Evolutionary conservation across 2,329 filamentous ascomycete species (phyloP).

Genomic region (Xylaria sp.): DNA sequence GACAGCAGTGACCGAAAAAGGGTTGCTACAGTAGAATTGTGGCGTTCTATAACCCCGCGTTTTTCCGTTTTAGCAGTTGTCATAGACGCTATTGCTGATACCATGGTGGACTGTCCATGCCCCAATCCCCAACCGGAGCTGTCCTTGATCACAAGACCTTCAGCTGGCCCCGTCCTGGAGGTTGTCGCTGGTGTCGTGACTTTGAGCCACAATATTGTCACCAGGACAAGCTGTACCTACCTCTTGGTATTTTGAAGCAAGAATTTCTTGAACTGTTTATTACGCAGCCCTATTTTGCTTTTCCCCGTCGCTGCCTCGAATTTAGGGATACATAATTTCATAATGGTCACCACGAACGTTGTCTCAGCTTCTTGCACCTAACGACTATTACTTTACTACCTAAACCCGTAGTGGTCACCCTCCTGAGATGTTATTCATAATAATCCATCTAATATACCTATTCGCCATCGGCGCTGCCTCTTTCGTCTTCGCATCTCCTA

Average conservation of each 20-base stretch:
- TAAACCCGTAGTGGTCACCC: constrained; percentile 10
- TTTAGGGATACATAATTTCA: constrained; percentile 4
- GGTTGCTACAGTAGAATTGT: not conserved
- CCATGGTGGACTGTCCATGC: not conserved
- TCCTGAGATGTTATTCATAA: constrained; percentile 31
- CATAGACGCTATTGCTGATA: constrained; percentile 2
- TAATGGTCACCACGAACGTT: constrained; percentile 20
- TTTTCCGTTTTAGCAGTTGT: constrained; percentile 25
- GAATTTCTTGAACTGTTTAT: not conserved
- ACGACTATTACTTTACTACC: constrained; percentile 10
- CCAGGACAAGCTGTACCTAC: not conserved
- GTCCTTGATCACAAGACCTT: constrained; percentile 29
- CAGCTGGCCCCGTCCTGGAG: not conserved
- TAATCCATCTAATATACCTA: constrained; percentile 27
- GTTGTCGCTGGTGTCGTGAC: constrained; percentile 16
- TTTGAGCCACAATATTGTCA: constrained; percentile 4
- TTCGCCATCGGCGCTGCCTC: constrained; percentile 24
- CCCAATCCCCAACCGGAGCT: constrained; percentile 1
- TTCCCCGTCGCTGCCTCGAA: not conserved
- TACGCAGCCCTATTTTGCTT: not conserved
- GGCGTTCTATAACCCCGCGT: constrained; percentile 26
- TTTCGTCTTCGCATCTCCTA: constrained; percentile 34
- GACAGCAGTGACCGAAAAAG: not conserved
- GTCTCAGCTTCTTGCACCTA: constrained; percentile 4
- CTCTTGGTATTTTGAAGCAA: not conserved